phyloP scores from a whole-genome alignment of 2,329 filamentous ascomycete genomes.

The Botryosphaeria dothidea region DNA sequence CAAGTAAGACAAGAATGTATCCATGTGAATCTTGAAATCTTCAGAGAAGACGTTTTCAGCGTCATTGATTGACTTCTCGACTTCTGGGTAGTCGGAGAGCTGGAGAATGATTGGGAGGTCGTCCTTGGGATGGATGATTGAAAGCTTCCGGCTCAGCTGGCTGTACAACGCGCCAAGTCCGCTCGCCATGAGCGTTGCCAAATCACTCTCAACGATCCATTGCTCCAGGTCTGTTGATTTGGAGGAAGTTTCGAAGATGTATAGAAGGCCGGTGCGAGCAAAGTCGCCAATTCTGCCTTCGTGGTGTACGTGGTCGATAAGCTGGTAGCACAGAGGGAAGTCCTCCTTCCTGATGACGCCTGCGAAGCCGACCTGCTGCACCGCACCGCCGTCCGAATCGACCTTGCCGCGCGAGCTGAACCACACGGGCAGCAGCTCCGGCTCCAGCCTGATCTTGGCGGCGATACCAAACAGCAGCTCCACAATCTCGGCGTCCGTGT shows the following conservation, averaged over 20 bases:
- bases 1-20: slow-evolving; percentile 91
- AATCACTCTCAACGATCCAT: slow-evolving; percentile 96
- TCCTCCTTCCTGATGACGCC: slow-evolving; percentile 85
- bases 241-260: slow-evolving; percentile 92
- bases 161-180: slow-evolving; percentile 80
- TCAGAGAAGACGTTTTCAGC: slow-evolving; percentile 72
- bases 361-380: slow-evolving; percentile 70
- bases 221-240: slow-evolving; percentile 80
- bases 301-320: slow-evolving; percentile 96
- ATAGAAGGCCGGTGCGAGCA: slow-evolving; percentile 87
- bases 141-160: slow-evolving; percentile 70
- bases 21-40: slow-evolving; percentile 81
- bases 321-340: slow-evolving; percentile 91
- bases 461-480: slow-evolving; percentile 95
- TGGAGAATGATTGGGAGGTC: slow-evolving; percentile 80
- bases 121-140: slow-evolving; percentile 74
- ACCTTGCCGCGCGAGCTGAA: slow-evolving; percentile 64
- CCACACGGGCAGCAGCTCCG: slow-evolving; percentile 85
- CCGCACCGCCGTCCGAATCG: slow-evolving; percentile 41
- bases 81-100: slow-evolving; percentile 84
- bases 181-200: slow-evolving; percentile 96
- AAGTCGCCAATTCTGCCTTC: slow-evolving; percentile 95
- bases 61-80: slow-evolving; percentile 63
- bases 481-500: slow-evolving; percentile 85
- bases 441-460: slow-evolving; percentile 90